phyloP scores from a whole-genome alignment of 176 grass and related monocot genomes.

The Canna indica region DNA sequence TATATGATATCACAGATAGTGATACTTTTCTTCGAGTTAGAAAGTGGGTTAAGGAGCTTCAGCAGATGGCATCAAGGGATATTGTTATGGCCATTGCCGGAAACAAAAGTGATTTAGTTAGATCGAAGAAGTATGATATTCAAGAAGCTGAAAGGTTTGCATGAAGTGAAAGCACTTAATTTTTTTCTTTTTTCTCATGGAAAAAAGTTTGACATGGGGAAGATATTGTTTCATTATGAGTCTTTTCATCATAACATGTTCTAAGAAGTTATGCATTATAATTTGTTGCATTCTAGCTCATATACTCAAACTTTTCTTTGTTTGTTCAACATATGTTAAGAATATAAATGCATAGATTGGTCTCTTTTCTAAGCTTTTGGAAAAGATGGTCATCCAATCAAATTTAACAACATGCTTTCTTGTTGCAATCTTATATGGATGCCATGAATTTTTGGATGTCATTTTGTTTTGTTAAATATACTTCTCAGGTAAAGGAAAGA shows the following conservation, averaged over 20 bases:
- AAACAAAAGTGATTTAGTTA: conserved; percentile 78
- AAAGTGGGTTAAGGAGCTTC: conserved; percentile 84
- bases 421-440: too few relatives aligned
- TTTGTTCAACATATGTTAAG: too few relatives aligned
- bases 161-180: not conserved
- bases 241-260: too few relatives aligned
- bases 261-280: too few relatives aligned
- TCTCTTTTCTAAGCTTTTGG: too few relatives aligned
- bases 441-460: not conserved
- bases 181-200: not conserved
- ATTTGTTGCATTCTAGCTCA: too few relatives aligned
- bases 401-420: too few relatives aligned
- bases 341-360: too few relatives aligned
- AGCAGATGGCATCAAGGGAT: conserved; percentile 72
- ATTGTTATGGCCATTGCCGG: conserved; percentile 65
- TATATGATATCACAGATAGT: conserved; percentile 68
- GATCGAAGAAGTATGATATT: conserved; percentile 59
- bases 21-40: conserved; percentile 66
- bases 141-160: conserved; percentile 42
- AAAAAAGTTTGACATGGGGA: not conserved
- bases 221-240: too few relatives aligned
- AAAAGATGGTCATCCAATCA: too few relatives aligned
- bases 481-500: not conserved
- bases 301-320: too few relatives aligned
- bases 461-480: not conserved